phyloP scores from a whole-genome alignment of 2,329 filamentous ascomycete genomes.

The Exophiala alcalophila region DNA sequence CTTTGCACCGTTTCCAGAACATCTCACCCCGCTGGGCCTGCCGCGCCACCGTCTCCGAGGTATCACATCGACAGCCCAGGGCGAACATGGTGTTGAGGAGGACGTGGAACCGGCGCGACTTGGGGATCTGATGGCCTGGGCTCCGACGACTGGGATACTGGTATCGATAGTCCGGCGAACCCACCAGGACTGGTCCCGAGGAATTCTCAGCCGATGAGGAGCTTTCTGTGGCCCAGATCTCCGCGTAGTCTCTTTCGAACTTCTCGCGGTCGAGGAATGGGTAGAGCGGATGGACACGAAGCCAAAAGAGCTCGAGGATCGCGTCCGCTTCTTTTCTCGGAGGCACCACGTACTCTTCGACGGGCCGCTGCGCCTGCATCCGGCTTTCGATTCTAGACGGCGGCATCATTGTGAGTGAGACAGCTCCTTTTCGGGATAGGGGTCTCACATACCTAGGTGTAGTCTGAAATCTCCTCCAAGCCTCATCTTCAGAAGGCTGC shows the following conservation, averaged over 20 bases:
- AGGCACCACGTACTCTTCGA: conserved; percentile 42
- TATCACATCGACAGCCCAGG: conserved; percentile 44
- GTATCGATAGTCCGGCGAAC: conserved; percentile 2
- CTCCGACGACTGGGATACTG: neutral
- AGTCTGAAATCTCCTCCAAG: too few relatives aligned
- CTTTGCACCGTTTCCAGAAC: conserved; percentile 6
- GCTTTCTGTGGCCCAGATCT: conserved; percentile 41
- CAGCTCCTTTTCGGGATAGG: neutral
- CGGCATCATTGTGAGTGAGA: neutral
- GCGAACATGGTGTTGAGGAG: conserved; percentile 48
- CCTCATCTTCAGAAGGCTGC: too few relatives aligned
- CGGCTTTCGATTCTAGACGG: neutral
- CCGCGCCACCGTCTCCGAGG: conserved; percentile 38
- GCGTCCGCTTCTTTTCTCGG: conserved; percentile 46
- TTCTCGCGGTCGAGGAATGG: conserved; percentile 43
- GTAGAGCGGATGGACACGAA: conserved; percentile 47
- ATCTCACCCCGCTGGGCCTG: conserved; percentile 38
- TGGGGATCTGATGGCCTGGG: neutral
- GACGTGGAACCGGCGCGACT: conserved; percentile 11
- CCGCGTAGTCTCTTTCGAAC: conserved; percentile 40
- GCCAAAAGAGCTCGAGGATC: conserved; percentile 48
- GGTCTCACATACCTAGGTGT: too few relatives aligned
- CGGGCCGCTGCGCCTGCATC: neutral
- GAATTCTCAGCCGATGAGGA: conserved; percentile 33
- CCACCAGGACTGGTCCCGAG: conserved; percentile 44